Base-by-base conservation (phyloP, 2,329 filamentous ascomycete genomes). In the Ceratocystis lukuohia region DNA sequence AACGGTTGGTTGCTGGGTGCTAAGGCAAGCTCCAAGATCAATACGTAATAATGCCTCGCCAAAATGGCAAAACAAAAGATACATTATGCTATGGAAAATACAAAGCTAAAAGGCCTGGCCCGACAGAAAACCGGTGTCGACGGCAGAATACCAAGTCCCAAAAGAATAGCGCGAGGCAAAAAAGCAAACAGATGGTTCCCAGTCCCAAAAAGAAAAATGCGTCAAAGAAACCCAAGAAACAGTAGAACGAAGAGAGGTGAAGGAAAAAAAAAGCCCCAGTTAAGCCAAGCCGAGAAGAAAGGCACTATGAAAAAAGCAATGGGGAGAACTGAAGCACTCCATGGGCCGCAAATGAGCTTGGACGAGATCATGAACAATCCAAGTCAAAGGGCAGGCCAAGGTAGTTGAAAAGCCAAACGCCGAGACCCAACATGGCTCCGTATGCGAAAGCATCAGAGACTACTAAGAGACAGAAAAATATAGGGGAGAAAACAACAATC, bases 311-410 rank as follows among this genome's bases (percentile, higher is more conserved):
- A 37, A 53, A 22, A 53, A 37, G 37, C 30, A 44, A 41, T 41
- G 37, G 37, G 37, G 41, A 56, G n/a, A 44, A 20, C 22, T 41
- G n/a, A 53, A 53, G 25, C 22, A 53, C 25, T n/a, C 48, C 25
- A 53, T 10, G 8, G 48, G 22, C 48, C 56, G 46, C 20, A 41
- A 30, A 22, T 61, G 6, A 57, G 45, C 57, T 64, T 64, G 62
- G 64, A 65, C 56, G 64, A 65, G 56, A 48, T 65, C 64, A 65
- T 65, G 45, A 65, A 41, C 64, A 33, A 65, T 65, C 64, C 59
- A 61, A 61, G 56, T 53, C 56, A 37, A 62, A 22, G 33, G 44
- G 10, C 33, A 41, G 30, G 48, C 28, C 22, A 28, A 25, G 20
- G 37, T 41, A 41, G 37, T 22, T 10, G 22, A 37, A 41, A 6